A percentile compares a stretch with the other conserved stretches of the same genome.
phyloP scores from a whole-genome alignment of 345 rosid genomes.

The Populus simonii region DNA sequence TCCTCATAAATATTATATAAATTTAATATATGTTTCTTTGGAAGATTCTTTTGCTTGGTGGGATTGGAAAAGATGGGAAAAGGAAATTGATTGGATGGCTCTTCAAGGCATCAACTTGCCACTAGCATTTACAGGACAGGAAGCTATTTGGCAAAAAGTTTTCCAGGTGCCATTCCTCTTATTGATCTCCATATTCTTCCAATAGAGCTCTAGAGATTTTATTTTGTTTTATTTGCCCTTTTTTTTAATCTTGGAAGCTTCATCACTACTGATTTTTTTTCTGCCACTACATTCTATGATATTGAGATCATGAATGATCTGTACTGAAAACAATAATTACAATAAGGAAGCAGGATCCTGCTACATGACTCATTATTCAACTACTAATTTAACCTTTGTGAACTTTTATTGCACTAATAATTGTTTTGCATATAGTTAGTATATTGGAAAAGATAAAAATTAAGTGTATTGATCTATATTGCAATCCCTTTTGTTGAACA shows the following conservation, averaged over 20 bases:
- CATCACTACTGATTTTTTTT: background rate
- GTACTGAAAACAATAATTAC: background rate
- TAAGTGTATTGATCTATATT: background rate
- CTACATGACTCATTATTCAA: background rate
- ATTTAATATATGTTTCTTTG: background rate
- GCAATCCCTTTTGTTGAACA: background rate
- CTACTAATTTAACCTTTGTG: background rate
- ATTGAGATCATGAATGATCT: background rate
- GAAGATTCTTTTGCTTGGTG: slow-evolving; percentile 76
- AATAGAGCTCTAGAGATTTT: background rate
- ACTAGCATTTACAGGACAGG: slow-evolving; percentile 73
- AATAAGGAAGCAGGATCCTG: background rate
- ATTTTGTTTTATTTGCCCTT: too few relatives aligned
- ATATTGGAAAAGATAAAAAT: background rate
- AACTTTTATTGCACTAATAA: too few relatives aligned
- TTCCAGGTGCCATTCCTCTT: slow-evolving; percentile 44
- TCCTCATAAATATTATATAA: slow-evolving; percentile 1
- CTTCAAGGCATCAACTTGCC: slow-evolving; percentile 73
- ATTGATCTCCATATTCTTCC: slow-evolving; percentile 6
- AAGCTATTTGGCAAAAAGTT: slow-evolving; percentile 68
- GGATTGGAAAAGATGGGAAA: slow-evolving; percentile 80
- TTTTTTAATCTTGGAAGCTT: background rate
- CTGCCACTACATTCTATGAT: background rate
- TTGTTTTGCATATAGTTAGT: background rate
- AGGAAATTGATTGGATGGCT: slow-evolving; percentile 83